Percentiles rank a stretch among this genome's conserved stretches.
Conservation (phyloP, 1,284 basidiomycete species). For the Flammula alnicola region DNA sequence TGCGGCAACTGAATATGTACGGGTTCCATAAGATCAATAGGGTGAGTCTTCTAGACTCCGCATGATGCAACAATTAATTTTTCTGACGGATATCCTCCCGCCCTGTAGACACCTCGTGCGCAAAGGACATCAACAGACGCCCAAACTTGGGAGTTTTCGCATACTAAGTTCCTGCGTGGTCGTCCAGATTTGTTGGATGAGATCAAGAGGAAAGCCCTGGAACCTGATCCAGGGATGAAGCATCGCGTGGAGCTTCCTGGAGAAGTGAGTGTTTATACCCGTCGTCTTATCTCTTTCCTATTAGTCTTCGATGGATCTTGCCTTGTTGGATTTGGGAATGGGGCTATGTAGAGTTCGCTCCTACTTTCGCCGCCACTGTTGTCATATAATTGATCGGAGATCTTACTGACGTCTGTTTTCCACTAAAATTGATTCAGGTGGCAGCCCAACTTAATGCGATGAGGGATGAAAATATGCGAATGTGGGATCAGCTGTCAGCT, state of each 20-base stretch:
- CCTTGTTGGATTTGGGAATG: too few species aligned
- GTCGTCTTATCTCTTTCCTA: background rate
- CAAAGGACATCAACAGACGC: slow-evolving; percentile 79
- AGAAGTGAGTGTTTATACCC: slow-evolving; percentile 53
- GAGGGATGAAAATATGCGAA: slow-evolving; percentile 68
- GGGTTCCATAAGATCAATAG: slow-evolving; percentile 86
- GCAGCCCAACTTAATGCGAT: slow-evolving; percentile 69
- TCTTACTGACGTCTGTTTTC: slow-evolving; percentile 23
- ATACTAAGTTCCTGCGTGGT: slow-evolving; percentile 83
- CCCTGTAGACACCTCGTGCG: slow-evolving; percentile 82
- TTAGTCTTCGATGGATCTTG: background rate
- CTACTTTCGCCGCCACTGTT: too few species aligned
- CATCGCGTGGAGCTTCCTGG: slow-evolving; percentile 77
- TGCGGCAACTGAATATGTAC: slow-evolving; percentile 91
- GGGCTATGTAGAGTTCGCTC: too few species aligned
- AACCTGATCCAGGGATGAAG: slow-evolving; percentile 70
- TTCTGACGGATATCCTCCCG: too few species aligned
- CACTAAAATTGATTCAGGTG: slow-evolving; percentile 40
- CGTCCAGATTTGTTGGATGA: slow-evolving; percentile 84
- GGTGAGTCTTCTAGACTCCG: too few species aligned
- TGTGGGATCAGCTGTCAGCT: slow-evolving; percentile 56
- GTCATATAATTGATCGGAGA: slow-evolving; percentile 18
- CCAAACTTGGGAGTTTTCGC: slow-evolving; percentile 90
- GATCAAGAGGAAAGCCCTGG: slow-evolving; percentile 84
- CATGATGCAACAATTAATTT: too few species aligned